A percentile compares a stretch with the other conserved stretches of the same genome.
Evolutionary conservation across 1,284 basidiomycete genomes (phyloP).

Genomic region (Agroathelia rolfsii): DNA sequence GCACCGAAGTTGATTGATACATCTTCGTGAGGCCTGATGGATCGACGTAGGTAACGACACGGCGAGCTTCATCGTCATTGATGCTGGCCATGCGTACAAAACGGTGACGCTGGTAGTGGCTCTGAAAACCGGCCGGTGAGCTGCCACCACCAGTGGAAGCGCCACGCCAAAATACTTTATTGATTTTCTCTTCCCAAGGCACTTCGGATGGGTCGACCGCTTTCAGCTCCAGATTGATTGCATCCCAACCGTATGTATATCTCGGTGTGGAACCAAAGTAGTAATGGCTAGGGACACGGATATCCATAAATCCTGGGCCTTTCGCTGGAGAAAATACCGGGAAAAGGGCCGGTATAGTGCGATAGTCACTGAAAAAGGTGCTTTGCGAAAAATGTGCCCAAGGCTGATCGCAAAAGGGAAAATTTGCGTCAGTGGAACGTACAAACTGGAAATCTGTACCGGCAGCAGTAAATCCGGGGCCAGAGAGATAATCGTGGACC

Average conservation of each 20-base stretch:
- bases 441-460: conserved; percentile 56
- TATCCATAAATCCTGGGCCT: conserved; percentile 76
- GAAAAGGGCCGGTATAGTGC: conserved; percentile 76
- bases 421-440: conserved; percentile 45
- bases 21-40: conserved; percentile 50
- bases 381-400: conserved; percentile 81
- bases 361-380: conserved; percentile 93
- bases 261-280: conserved; percentile 76
- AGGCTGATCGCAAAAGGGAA: conserved; percentile 75
- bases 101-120: conserved; percentile 83
- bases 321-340: conserved; percentile 89
- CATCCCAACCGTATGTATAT: conserved; percentile 89
- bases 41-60: conserved; percentile 70
- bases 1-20: conserved; percentile 54
- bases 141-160: conserved; percentile 89
- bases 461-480: conserved; percentile 15
- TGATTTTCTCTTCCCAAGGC: conserved; percentile 69
- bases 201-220: conserved; percentile 75
- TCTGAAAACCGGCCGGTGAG: conserved; percentile 74
- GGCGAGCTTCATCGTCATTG: conserved; percentile 38
- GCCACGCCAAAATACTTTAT: conserved; percentile 78
- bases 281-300: conserved; percentile 89
- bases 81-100: conserved; percentile 76
- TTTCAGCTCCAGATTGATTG: conserved; percentile 56
- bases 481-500: conserved; percentile 16